Conservation (phyloP, 2,329 filamentous ascomycete species). For the Penicillium crustosum region DNA sequence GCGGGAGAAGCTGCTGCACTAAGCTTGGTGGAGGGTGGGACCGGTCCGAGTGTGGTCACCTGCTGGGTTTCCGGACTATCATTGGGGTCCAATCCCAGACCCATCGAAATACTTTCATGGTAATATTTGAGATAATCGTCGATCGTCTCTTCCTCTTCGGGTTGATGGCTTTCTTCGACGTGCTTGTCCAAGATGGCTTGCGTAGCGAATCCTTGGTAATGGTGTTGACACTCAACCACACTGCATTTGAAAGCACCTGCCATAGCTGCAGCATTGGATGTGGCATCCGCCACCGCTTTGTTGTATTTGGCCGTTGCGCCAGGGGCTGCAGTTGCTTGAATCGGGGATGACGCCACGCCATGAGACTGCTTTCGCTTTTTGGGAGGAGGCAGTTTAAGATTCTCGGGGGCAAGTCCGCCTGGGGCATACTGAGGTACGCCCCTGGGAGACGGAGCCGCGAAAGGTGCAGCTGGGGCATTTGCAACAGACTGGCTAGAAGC, state of each 20-base stretch:
- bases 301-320: conserved; percentile 35
- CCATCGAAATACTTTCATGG: conserved; percentile 52
- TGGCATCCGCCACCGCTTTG: conserved; percentile 43
- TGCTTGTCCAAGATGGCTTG: conserved; percentile 58
- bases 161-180: conserved; percentile 53
- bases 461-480: conserved; percentile 53
- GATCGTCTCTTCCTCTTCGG: conserved; percentile 43
- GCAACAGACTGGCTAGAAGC: conserved; percentile 41
- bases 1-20: conserved; percentile 22
- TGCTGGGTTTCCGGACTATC: conserved; percentile 21
- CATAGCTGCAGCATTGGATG: conserved; percentile 39
- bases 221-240: conserved; percentile 53
- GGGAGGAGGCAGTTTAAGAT: conserved; percentile 57
- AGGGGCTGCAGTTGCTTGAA: conserved; percentile 23
- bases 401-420: conserved; percentile 54
- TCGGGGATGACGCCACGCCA: conserved; percentile 31
- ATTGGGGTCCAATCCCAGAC: conserved; percentile 45
- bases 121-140: conserved; percentile 58
- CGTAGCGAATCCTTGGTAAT: conserved; percentile 55
- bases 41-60: conserved; percentile 10
- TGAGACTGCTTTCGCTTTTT: conserved; percentile 59
- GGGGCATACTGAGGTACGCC: conserved; percentile 58
- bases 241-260: conserved; percentile 55
- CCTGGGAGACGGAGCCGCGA: conserved; percentile 55
- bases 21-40: conserved; percentile 19